These are phyloP conservation scores for Phalaenopsis aphrodite DNA, from an alignment of 106 monocot species.

Conservation along the genomic window DNA sequence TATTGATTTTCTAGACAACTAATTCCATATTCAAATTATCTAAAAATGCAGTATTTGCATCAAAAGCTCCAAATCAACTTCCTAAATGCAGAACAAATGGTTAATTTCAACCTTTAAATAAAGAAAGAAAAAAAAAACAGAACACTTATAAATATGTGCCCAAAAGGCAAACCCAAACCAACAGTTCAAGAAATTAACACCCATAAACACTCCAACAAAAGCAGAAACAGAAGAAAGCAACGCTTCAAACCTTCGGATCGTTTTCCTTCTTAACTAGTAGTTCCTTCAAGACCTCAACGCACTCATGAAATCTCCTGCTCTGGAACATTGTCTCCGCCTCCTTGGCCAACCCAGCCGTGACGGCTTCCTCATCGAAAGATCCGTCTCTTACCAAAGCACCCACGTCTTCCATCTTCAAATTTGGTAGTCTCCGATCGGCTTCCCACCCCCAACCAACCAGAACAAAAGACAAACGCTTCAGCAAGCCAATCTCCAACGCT, in stretches of 20 bases:
- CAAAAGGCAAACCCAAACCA: neutral
- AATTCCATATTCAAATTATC: neutral
- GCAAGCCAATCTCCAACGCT: neutral
- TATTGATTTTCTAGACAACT: neutral
- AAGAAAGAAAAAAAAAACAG: neutral
- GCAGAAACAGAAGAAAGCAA: neutral
- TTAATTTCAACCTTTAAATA: neutral
- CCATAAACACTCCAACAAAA: neutral
- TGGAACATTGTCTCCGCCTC: slow-evolving; percentile 34
- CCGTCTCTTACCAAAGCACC: slow-evolving; percentile 15
- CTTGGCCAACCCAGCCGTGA: slow-evolving; percentile 19
- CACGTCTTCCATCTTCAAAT: slow-evolving; percentile 20
- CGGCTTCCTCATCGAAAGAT: slow-evolving; percentile 14
- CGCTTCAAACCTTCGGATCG: slow-evolving; percentile 39
- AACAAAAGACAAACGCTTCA: neutral
- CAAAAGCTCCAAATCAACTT: neutral
- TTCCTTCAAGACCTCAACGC: slow-evolving; percentile 30
- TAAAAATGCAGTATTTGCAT: neutral
- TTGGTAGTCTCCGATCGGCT: slow-evolving; percentile 2
- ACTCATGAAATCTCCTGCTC: slow-evolving; percentile 30
- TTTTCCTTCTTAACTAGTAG: slow-evolving; percentile 30
- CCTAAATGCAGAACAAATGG: slow-evolving; percentile 1
- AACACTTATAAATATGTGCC: neutral
- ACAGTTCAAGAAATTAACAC: neutral
- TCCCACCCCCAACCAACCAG: neutral